These are phyloP conservation scores for Linnemannia exigua DNA, from an alignment of 192 early-diverging fungal genomes.

Conservation along the genomic window DNA sequence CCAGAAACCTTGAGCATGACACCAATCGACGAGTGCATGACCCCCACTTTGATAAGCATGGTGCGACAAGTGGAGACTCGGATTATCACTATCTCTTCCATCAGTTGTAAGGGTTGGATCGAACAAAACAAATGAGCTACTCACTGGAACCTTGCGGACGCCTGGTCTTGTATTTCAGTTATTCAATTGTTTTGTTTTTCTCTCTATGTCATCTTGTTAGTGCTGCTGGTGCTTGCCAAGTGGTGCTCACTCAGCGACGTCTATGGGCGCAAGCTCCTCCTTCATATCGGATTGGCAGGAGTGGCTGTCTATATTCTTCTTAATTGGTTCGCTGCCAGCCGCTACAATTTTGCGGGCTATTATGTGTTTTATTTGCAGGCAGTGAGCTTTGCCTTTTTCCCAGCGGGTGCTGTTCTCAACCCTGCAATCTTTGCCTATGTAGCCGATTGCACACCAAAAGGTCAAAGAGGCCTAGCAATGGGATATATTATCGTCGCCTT, in stretches of 20 bases:
- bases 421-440: conserved; percentile 17
- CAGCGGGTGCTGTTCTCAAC: background rate
- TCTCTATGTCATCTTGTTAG: background rate
- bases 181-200: background rate
- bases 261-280: conserved; percentile 9
- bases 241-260: conserved; percentile 18
- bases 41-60: conserved; percentile 4
- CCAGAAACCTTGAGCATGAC: background rate
- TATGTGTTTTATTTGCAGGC: background rate
- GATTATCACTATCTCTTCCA: background rate
- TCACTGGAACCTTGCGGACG: too few relatives aligned
- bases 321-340: conserved; percentile 6
- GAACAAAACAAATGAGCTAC: background rate
- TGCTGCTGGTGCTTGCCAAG: conserved; percentile 5
- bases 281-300: background rate
- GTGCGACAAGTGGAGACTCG: background rate
- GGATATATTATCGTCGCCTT: conserved; percentile 1
- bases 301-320: background rate
- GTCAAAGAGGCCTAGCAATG: background rate
- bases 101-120: conserved; percentile 8
- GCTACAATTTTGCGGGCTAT: background rate
- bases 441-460: conserved; percentile 26
- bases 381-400: background rate
- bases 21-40: conserved; percentile 8
- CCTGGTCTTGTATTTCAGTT: too few relatives aligned